These are phyloP conservation scores for Wickerhamiella sergipiensis DNA, from an alignment of 805 yeast genomes.

Conservation along the genomic window DNA sequence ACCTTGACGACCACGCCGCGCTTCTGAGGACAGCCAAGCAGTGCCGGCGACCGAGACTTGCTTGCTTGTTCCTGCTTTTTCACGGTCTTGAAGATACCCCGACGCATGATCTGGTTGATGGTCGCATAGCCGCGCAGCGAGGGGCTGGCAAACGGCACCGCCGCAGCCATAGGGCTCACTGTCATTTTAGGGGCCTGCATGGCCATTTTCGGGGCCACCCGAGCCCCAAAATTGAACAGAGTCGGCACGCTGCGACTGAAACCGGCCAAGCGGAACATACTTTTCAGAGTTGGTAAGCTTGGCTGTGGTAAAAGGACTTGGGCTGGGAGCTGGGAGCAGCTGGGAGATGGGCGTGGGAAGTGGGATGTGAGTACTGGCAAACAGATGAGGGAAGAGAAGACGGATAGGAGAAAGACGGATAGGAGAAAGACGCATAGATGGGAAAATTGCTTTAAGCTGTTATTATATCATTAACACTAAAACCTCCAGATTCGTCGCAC, in stretches of 20 bases:
- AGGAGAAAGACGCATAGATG: no score
- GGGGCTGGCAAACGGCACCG: neutral
- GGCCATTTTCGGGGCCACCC: neutral
- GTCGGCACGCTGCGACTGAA: neutral
- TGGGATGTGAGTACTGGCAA: no score
- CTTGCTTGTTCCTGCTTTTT: conserved; percentile 23
- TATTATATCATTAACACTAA: no score
- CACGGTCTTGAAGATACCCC: conserved; percentile 23
- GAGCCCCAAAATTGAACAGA: neutral
- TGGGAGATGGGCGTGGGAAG: no score
- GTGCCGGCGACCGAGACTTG: conserved; percentile 61
- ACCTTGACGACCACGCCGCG: conserved; percentile 91
- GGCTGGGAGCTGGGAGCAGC: no score
- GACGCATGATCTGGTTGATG: conserved; percentile 23
- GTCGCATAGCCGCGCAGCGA: conserved; percentile 15
- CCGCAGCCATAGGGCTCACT: neutral
- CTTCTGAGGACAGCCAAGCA: conserved; percentile 68
- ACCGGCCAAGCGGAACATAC: neutral
- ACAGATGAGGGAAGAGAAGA: neutral
- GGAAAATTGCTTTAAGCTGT: no score
- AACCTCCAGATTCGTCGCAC: neutral
- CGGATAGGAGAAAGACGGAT: no score
- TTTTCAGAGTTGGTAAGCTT: neutral
- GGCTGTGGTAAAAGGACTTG: neutral
- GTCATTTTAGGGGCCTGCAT: neutral